phyloP scores from a whole-genome alignment of 176 grass and related monocot species.

The sorghum (Sorghum bicolor) region Sorghum_bicolor_NCBIv3 NC_012871.2:70331001-70331500 shows the following conservation, averaged over 20 bases:
- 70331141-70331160: slow-evolving; percentile 28
- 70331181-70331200: slow-evolving; percentile 16
- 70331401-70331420: not conserved
- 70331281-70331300: slow-evolving; percentile 14
- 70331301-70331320: slow-evolving; percentile 18
- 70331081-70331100: slow-evolving; percentile 88
- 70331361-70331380: not conserved
- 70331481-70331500: not conserved
- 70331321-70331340: slow-evolving; percentile 15
- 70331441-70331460: not conserved
- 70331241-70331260: slow-evolving; percentile 7
- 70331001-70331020: not conserved
- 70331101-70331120: slow-evolving; percentile 88
- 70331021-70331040: slow-evolving; percentile 12
- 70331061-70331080: slow-evolving; percentile 81
- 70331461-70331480: not conserved
- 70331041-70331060: not conserved
- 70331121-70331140: slow-evolving; percentile 94
- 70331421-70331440: not conserved
- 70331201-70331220: slow-evolving; percentile 11
- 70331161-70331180: slow-evolving; percentile 7
- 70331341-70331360: not conserved
- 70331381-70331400: not conserved
- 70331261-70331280: slow-evolving; percentile 2
- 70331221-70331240: not conserved